Conservation (phyloP, 2,329 filamentous ascomycete species). For the Cladorrhinum sp. region DNA sequence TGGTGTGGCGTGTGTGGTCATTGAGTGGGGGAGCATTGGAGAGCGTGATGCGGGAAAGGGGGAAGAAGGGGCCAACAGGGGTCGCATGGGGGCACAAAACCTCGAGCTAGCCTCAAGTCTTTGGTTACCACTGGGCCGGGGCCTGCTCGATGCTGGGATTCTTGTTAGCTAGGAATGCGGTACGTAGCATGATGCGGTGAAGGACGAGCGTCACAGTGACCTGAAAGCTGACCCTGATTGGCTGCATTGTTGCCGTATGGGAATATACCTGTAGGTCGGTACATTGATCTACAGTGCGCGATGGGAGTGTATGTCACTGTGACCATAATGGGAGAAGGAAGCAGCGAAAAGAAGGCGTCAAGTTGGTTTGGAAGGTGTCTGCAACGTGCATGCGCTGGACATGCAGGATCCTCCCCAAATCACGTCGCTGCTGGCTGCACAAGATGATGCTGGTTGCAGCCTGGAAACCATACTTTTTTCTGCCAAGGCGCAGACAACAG, state of each 20-base stretch:
- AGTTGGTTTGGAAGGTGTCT: neutral
- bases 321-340: neutral
- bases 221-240: neutral
- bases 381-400: slow-evolving; percentile 1
- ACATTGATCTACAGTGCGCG: neutral
- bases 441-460: neutral
- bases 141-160: slow-evolving; percentile 20
- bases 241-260: neutral
- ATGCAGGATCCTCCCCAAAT: slow-evolving; percentile 6
- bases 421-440: neutral
- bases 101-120: slow-evolving; percentile 13
- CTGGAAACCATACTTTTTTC: neutral
- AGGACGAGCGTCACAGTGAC: slow-evolving; percentile 11
- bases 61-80: slow-evolving; percentile 2
- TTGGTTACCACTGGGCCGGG: slow-evolving; percentile 23
- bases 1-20: slow-evolving; percentile 10
- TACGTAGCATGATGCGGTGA: slow-evolving; percentile 20
- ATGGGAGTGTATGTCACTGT: neutral
- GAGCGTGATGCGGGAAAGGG: slow-evolving; percentile 11
- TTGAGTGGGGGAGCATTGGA: slow-evolving; percentile 1
- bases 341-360: neutral
- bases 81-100: slow-evolving; percentile 16
- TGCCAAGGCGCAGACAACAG: neutral
- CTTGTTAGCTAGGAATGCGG: slow-evolving; percentile 20
- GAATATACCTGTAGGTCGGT: neutral